phyloP scores from a whole-genome alignment of 176 grass and related monocot genomes.

The Bolboschoenus planiculmis region DNA sequence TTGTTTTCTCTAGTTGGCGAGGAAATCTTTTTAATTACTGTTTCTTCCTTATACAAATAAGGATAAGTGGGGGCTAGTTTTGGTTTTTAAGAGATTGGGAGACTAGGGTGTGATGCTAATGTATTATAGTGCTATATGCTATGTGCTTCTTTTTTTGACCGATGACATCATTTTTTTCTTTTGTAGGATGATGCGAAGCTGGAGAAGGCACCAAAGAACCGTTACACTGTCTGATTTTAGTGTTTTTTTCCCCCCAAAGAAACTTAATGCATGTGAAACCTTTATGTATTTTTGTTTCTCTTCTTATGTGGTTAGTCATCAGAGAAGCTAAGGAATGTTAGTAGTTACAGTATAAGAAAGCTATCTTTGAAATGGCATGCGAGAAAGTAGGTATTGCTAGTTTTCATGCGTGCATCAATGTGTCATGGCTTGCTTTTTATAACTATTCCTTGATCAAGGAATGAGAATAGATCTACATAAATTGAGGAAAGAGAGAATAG shows the following conservation, averaged over 20 bases:
- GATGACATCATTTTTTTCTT: background rate
- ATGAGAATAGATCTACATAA: background rate
- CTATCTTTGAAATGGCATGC: background rate
- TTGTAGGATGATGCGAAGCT: conserved; percentile 58
- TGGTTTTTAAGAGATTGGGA: no score
- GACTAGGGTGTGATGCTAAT: no score
- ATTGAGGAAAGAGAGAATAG: background rate
- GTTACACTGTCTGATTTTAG: conserved; percentile 48
- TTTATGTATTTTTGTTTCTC: conserved; percentile 1
- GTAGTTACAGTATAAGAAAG: background rate
- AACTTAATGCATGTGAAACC: background rate
- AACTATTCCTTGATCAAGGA: background rate
- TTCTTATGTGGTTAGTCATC: background rate
- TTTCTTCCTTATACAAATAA: background rate
- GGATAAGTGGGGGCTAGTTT: background rate
- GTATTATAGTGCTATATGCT: background rate
- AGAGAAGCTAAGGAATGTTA: background rate
- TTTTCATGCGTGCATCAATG: background rate
- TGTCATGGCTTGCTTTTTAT: background rate
- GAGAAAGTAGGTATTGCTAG: background rate
- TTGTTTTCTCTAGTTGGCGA: background rate
- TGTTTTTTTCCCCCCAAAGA: background rate
- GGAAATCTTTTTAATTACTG: background rate
- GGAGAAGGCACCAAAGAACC: conserved; percentile 55
- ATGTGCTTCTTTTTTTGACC: conserved; percentile 8